Evolutionary conservation across 805 yeast species (phyloP).

Genomic region (Myxozyma sirexii): DNA sequence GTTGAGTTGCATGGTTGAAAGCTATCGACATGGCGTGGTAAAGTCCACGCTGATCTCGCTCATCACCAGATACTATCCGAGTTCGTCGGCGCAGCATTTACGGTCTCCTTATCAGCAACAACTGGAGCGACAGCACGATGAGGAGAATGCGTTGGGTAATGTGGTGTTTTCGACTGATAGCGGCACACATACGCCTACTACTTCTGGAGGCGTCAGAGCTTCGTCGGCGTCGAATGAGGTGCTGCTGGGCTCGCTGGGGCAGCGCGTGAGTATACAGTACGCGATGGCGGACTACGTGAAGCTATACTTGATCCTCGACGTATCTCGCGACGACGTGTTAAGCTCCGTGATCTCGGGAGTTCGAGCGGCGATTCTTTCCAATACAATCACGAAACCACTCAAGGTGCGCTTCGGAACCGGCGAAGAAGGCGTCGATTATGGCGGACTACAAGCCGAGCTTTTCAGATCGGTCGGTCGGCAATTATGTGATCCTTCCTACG

Average conservation of each 20-base stretch:
- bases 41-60: slow-evolving; percentile 13
- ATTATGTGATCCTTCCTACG: slow-evolving; percentile 31
- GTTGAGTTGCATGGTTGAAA: slow-evolving; percentile 8
- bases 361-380: slow-evolving; percentile 19
- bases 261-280: slow-evolving; percentile 10
- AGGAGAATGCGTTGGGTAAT: not conserved
- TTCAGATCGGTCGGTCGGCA: slow-evolving; percentile 36
- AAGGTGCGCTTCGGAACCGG: slow-evolving; percentile 36
- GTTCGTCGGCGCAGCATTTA: slow-evolving; percentile 7
- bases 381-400: slow-evolving; percentile 35
- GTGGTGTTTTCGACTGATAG: slow-evolving; percentile 13
- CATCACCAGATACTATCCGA: slow-evolving; percentile 14
- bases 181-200: not conserved
- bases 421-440: slow-evolving; percentile 41
- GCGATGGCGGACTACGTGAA: slow-evolving; percentile 19
- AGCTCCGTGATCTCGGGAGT: slow-evolving; percentile 29
- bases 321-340: slow-evolving; percentile 33
- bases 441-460: slow-evolving; percentile 41
- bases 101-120: slow-evolving; percentile 10
- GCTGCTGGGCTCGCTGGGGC: slow-evolving; percentile 6
- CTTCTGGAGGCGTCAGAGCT: not conserved
- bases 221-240: not conserved
- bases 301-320: slow-evolving; percentile 30
- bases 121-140: not conserved
- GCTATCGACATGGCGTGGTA: slow-evolving; percentile 7